Conservation (phyloP, 2,329 filamentous ascomycete genomes). For the Trichoderma sp. region DNA sequence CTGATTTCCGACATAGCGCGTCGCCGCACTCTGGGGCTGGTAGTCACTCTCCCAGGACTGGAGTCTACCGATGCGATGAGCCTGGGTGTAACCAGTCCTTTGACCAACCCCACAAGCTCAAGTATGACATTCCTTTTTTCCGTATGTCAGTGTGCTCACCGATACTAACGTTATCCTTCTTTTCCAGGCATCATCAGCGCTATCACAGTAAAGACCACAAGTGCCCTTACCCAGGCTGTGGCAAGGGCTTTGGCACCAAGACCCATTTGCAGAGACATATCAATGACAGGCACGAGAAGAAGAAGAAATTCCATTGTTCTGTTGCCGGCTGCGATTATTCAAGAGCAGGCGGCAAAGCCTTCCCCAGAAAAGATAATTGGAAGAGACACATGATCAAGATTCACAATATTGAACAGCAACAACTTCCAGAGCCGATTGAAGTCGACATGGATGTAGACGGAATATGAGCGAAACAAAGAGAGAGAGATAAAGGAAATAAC, state of each 20-base stretch:
- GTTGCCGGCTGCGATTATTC: conserved; percentile 55
- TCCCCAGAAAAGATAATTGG: conserved; percentile 62
- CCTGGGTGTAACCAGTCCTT: conserved; percentile 43
- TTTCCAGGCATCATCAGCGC: conserved; percentile 53
- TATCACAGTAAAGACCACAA: conserved; percentile 61
- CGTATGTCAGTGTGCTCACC: neutral
- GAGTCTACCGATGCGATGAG: conserved; percentile 36
- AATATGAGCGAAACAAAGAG: neutral
- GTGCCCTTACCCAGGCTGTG: conserved; percentile 51
- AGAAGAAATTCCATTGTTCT: conserved; percentile 58
- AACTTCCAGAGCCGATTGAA: conserved; percentile 43
- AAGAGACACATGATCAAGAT: conserved; percentile 61
- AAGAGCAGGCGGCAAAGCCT: conserved; percentile 54
- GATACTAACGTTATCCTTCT: neutral
- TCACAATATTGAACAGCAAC: conserved; percentile 44
- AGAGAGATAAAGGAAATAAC: neutral
- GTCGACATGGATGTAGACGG: conserved; percentile 37
- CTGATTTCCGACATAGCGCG: conserved; percentile 37
- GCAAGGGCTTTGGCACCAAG: conserved; percentile 58
- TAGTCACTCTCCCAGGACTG: conserved; percentile 31
- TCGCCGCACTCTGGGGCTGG: conserved; percentile 33
- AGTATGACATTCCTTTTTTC: conserved; percentile 38
- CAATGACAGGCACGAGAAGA: conserved; percentile 60
- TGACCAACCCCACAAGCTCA: conserved; percentile 59
- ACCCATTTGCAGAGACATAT: conserved; percentile 61